Percentiles rank a stretch among this genome's conserved stretches.
phyloP scores from a whole-genome alignment of 257 asterid genomes.

The Rauvolfia tetraphylla region DNA sequence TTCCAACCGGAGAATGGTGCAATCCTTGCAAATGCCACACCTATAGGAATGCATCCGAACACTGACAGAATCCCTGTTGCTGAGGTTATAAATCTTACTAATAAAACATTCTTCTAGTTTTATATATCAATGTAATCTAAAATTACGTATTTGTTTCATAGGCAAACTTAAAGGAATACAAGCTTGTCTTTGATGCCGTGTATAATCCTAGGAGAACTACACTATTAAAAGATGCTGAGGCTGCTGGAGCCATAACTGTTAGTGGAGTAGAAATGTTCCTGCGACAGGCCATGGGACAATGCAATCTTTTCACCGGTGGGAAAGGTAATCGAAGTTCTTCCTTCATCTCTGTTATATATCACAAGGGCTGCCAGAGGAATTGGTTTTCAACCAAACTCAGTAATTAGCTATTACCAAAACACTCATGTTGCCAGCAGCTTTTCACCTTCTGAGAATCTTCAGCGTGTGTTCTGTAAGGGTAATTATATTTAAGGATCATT shows the following conservation, averaged over 20 bases:
- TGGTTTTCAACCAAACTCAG: not conserved
- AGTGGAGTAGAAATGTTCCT: constrained; percentile 76
- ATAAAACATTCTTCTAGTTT: not conserved
- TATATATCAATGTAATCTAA: constrained; percentile 14
- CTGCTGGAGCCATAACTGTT: constrained; percentile 56
- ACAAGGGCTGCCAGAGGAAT: not conserved
- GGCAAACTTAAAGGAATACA: constrained; percentile 39
- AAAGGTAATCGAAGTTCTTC: constrained; percentile 29
- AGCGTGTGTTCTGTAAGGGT: not conserved
- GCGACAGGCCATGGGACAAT: constrained; percentile 59
- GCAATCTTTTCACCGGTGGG: constrained; percentile 52
- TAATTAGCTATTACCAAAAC: not conserved
- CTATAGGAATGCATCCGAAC: constrained; percentile 69
- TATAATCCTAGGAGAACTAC: constrained; percentile 58
- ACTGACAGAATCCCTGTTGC: constrained; percentile 47
- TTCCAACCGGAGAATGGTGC: constrained; percentile 59
- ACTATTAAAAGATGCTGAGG: constrained; percentile 53
- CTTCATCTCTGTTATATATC: not conserved
- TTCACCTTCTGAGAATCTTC: not conserved
- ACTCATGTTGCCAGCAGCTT: not conserved
- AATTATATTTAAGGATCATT: not conserved
- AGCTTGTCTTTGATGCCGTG: constrained; percentile 61
- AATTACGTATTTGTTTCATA: not conserved
- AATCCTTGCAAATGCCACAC: constrained; percentile 68
- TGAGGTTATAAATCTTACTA: constrained; percentile 26